Base-by-base conservation (phyloP, 2,329 filamentous ascomycete species). In the Pestalotiopsis sp. region DNA sequence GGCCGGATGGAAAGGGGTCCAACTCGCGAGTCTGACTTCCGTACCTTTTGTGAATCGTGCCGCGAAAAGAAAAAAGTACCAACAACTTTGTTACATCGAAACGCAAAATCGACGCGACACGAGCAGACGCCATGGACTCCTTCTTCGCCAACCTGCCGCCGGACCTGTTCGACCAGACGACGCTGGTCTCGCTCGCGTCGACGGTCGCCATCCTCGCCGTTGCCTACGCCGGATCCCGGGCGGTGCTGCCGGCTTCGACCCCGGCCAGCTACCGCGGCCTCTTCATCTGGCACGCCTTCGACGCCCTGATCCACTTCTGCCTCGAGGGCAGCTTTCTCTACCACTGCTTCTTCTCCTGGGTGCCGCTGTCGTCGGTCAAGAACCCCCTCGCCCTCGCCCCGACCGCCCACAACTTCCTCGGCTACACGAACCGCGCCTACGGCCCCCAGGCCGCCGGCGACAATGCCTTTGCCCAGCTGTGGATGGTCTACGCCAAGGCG, bases 201-300 rank as follows among this genome's bases (percentile, higher is more conserved):
- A 88, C 87, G 6, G 75, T 90, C 68, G 82, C 82, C 72, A 85
- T 91, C 72, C 79, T 88, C 20, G 75, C 79, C 66, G 76, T 81
- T 67, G 87, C 87, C 66, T 88, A 88, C 76, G 72, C 72, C 27
- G 74, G 83, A 25, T 90, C 88, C 11, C 81, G 82, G 38, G 74
- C 71, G 63, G 80, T 82, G 25, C 82, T 88, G 25, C 76, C 78
- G 67, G 78, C 91, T 20, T 76, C 83, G 1, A 84, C 89, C 12
- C 81, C 87, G 1, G 78, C 82, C 49, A 87, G 90, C 65, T 85
- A 86, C 68, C 93, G 94, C 70, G 83, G 93, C 77, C 90, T 98
- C 72, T 97, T 97, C 86, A 88, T 97, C 82, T 98, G 95, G 95
- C 95, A 98, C 83, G 87, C 93, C 49, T 97, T 97, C 82, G 95